These are phyloP conservation scores for Escallonia rubra DNA, from an alignment of 129 eudicot species.

Conservation along the genomic window DNA sequence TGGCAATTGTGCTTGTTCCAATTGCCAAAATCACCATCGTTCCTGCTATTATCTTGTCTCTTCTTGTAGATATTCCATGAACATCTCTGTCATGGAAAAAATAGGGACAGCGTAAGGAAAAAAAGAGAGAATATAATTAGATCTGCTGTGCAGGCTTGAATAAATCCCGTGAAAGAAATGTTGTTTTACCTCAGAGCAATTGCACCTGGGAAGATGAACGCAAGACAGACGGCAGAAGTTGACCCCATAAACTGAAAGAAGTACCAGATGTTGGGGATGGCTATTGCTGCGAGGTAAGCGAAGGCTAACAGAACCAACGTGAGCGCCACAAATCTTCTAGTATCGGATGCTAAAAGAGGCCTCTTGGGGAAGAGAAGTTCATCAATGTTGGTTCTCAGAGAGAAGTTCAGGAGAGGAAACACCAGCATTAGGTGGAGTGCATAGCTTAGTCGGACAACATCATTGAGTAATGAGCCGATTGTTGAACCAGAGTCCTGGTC, in stretches of 20 bases:
- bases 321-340: constrained; percentile 56
- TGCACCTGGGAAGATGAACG: constrained; percentile 81
- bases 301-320: constrained; percentile 40
- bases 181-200: constrained; percentile 77
- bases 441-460: constrained; percentile 74
- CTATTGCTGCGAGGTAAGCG: constrained; percentile 68
- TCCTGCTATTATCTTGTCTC: constrained; percentile 72
- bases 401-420: constrained; percentile 79
- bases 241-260: constrained; percentile 91
- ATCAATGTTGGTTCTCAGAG: constrained; percentile 64
- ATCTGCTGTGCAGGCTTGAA: too few relatives aligned
- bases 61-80: constrained; percentile 61
- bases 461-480: constrained; percentile 50
- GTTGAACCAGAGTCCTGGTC: constrained; percentile 50
- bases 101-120: too few relatives aligned
- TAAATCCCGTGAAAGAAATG: too few relatives aligned
- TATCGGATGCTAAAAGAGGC: constrained; percentile 44
- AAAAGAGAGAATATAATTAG: too few relatives aligned
- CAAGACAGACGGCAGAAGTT: constrained; percentile 69
- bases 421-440: constrained; percentile 87
- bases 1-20: constrained; percentile 72
- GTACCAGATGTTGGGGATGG: constrained; percentile 89
- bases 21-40: constrained; percentile 60
- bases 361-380: constrained; percentile 69
- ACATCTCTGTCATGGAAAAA: constrained; percentile 55